Conservation (phyloP, 2,329 filamentous ascomycete species). For the Epichloe hybrida region DNA sequence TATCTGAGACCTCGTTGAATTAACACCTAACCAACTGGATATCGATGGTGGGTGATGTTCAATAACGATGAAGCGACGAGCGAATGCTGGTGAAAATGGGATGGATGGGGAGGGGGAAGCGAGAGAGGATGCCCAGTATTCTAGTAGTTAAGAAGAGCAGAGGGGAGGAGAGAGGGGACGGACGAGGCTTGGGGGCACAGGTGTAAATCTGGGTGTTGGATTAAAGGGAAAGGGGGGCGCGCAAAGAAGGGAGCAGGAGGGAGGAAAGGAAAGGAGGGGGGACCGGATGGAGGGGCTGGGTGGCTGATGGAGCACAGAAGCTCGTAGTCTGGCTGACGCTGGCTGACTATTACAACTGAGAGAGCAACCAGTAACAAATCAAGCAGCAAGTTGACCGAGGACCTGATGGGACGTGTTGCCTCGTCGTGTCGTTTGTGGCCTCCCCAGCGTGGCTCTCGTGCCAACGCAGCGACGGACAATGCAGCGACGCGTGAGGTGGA, state of each 20-base stretch:
- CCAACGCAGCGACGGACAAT: conserved; percentile 12
- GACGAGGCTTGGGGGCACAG: conserved; percentile 1
- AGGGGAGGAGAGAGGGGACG: conserved; percentile 5
- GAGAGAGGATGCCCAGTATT: conserved; percentile 9
- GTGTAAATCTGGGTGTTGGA: conserved; percentile 7
- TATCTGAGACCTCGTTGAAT: conserved; percentile 16
- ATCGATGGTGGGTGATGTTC: conserved; percentile 14
- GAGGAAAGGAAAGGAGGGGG: conserved; percentile 7
- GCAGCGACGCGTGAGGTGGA: conserved; percentile 4
- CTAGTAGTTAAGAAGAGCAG: too few relatives aligned
- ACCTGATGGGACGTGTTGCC: conserved; percentile 2
- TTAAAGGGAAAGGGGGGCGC: conserved; percentile 9
- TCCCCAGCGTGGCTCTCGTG: conserved; percentile 14
- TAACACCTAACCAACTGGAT: conserved; percentile 8
- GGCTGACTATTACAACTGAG: neutral
- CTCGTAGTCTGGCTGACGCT: neutral
- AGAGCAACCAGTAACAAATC: neutral
- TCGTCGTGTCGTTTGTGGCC: conserved; percentile 3
- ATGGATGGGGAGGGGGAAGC: conserved; percentile 12
- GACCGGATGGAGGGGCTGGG: conserved; percentile 11
- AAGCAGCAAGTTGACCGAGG: neutral
- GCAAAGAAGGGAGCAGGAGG: conserved; percentile 9
- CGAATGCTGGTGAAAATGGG: conserved; percentile 7
- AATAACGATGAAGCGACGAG: conserved; percentile 9
- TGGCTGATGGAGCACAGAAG: conserved; percentile 16